Evolutionary conservation across 1,139 yeast genomes (phyloP), one percentile per base, ranked within the genome.

Genomic region (Yamadazyma dushanensis): DNA sequence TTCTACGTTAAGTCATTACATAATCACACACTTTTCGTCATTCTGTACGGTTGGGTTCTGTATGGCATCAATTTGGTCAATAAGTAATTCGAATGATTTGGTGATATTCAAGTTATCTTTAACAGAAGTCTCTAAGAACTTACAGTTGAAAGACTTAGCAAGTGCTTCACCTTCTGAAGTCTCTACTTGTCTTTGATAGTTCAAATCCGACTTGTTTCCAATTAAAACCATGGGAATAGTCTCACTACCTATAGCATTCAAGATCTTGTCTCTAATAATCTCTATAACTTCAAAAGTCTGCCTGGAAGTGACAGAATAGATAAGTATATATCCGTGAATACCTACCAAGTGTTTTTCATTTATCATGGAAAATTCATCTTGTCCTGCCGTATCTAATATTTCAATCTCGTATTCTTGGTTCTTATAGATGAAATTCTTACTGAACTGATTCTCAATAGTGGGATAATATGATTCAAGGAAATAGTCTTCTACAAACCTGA

Each of bases 321-420:
- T 87, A 31, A 89, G 66, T 42, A 89, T 69, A 56, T 85, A 86
- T 2, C 96, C 97, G 55, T 87, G 95, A 36, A 85, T 80, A 11
- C 95, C 95, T 37, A 86, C 84, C 38, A 87, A 65, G 45, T 87
- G 85, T 53, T 86, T 85, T 59, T 86, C 92, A 55, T 81, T 85
- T 67, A 89, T 78, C 50, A 87, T 81, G 41, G 88, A 79, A 56
- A 83, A 86, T 65, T 89, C 96, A 59, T 89, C 96, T 65, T 83
- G 92, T n/a, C 97, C 97, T 1, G 96, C 96, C 0, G 97, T 89
- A 56, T 89, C 97, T 46, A 89, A 69, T 41, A 89, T 85, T 57
- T 89, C 96, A 19, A 92, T 78, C 38, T 85, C 84, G 55, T 84
- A 88, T 39, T 83, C 87, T 50, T 81, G 82, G 45, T 85, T 86